Conservation (phyloP, 306 rosid genomes). For the Mimosa pudica region DNA sequence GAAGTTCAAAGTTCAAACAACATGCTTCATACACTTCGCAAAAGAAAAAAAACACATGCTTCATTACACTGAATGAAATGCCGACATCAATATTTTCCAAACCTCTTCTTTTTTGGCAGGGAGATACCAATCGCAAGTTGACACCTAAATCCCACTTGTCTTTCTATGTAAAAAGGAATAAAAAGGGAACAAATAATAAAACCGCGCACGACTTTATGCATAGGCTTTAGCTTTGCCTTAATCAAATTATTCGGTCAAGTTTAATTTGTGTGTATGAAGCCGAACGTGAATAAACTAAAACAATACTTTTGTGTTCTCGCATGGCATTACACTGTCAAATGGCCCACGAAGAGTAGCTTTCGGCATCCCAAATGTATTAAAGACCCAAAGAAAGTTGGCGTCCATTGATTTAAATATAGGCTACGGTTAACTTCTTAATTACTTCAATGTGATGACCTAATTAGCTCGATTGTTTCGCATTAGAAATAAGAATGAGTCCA, state of each 20-base stretch:
- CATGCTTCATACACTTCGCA: background rate
- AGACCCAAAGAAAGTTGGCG: background rate
- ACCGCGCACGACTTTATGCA: background rate
- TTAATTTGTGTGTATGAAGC: background rate
- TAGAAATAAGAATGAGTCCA: background rate
- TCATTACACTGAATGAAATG: background rate
- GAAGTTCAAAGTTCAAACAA: background rate
- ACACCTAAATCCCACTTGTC: background rate
- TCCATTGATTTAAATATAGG: background rate
- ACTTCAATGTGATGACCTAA: background rate
- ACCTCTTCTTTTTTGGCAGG: background rate
- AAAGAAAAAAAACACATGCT: background rate
- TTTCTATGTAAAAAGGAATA: background rate
- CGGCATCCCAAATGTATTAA: conserved; percentile 1
- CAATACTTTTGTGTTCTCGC: background rate
- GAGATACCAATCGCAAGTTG: background rate
- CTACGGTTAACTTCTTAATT: background rate
- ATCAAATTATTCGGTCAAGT: background rate
- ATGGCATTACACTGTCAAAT: background rate
- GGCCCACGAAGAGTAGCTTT: conserved; percentile 28
- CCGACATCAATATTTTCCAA: background rate
- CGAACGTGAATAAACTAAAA: background rate
- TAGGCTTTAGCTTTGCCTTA: background rate
- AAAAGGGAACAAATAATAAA: background rate
- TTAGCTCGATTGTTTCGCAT: background rate